Conservation (phyloP, 306 rosid species). For the Cucurbita ficifolia region DNA sequence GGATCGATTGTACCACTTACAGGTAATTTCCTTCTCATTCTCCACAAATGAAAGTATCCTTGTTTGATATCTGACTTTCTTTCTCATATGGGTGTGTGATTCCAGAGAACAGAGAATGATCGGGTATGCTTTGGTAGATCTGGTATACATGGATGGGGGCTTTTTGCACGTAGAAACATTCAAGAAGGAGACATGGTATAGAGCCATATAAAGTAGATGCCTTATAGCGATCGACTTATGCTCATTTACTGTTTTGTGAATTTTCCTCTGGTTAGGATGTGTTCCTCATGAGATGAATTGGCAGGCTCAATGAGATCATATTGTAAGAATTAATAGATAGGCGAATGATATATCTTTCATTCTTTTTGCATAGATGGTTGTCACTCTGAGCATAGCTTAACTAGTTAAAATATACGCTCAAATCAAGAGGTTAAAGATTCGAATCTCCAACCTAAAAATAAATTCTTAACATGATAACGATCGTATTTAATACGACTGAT, state of each 20-base stretch:
- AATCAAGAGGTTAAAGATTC: neutral
- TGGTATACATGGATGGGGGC: slow-evolving; percentile 99
- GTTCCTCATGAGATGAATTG: neutral
- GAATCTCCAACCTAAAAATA: neutral
- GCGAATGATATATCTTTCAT: neutral
- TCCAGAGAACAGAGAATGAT: slow-evolving; percentile 80
- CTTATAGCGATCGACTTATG: neutral
- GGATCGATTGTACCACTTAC: slow-evolving; percentile 79
- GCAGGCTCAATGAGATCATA: neutral
- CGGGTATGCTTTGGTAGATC: slow-evolving; percentile 98
- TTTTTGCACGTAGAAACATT: slow-evolving; percentile 79
- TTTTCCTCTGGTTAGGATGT: neutral
- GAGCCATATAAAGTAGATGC: neutral
- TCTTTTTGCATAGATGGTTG: neutral
- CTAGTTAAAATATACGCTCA: neutral
- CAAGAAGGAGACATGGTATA: slow-evolving; percentile 99
- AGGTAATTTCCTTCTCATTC: slow-evolving; percentile 37
- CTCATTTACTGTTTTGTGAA: neutral
- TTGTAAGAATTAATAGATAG: neutral
- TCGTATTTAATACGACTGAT: neutral
- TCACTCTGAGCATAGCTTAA: neutral
- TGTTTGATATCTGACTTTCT: slow-evolving; percentile 20
- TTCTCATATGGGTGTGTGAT: slow-evolving; percentile 11
- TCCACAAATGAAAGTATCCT: slow-evolving; percentile 1
- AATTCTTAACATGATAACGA: neutral